Conservation (phyloP, 441 rosid species). For the Croton setiger region DNA sequence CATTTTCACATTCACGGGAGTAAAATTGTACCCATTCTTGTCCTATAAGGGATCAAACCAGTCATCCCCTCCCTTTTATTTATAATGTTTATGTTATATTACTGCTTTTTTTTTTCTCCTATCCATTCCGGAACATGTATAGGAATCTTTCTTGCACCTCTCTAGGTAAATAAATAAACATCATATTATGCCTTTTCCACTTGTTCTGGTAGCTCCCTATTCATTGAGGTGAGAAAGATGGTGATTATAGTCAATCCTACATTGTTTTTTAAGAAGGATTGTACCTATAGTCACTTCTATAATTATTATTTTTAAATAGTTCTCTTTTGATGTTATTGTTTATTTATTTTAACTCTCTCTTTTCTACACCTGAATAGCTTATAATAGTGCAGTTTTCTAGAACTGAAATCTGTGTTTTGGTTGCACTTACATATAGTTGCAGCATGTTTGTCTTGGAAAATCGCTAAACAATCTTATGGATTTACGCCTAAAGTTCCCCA, state of each 20-base stretch:
- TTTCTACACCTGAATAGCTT: neutral
- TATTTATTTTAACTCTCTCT: too few species aligned
- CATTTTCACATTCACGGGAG: neutral
- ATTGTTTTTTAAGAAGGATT: too few species aligned
- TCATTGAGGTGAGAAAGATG: too few species aligned
- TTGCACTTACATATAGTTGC: neutral
- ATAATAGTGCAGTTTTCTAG: neutral
- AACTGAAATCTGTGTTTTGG: neutral
- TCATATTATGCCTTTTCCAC: too few species aligned
- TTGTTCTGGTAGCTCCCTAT: too few species aligned
- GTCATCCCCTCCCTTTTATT: too few species aligned
- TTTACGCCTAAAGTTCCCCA: neutral
- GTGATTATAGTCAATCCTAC: too few species aligned
- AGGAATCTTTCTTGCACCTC: neutral
- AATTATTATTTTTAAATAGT: neutral
- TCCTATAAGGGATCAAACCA: too few species aligned
- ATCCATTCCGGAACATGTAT: neutral
- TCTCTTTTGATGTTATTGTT: neutral
- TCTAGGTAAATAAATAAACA: too few species aligned
- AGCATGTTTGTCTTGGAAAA: neutral
- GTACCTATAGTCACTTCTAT: too few species aligned
- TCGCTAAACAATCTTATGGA: neutral
- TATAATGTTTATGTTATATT: too few species aligned
- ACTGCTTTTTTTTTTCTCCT: neutral
- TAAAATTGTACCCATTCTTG: neutral